Evolutionary conservation across 129 eudicot species (phyloP), one percentile per base, ranked within the genome.

Genomic region (Flaveria linearis): DNA sequence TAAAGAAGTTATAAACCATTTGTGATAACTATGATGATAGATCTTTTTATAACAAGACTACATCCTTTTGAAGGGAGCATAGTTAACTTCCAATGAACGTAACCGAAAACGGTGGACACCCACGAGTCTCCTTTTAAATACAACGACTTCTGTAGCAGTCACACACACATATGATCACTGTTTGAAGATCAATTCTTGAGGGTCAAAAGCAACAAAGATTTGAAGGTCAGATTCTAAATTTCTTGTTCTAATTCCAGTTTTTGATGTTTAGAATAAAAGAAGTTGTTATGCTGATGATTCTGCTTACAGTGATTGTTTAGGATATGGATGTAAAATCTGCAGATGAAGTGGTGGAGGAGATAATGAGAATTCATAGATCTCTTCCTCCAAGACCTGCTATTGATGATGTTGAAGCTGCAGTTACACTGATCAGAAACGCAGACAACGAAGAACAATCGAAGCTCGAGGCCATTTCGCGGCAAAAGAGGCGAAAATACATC

Each of bases 401-500:
- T 22, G 97, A 93, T 18, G 97, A 93, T 18, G 85, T 93, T 22
- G 96, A 88, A 69, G 97, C 97, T 0, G 98, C 98, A 0, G 68
- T 68, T 8, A 82, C 74, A 46, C 81, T 93, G 18, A 87, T 93
- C 33, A 78, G 76, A 41, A 93, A 89, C 74, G 85, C 88, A 9
- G 98, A 93, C 41, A 82, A 63, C 36, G 97, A 93, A 57, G 88
- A 88, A 52, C 86, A 83, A 41, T n/a, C 80, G n/a, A 84, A 82
- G 55, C 50, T 90, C 8, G 96, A 93, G 9, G 80, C 61, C 51
- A 84, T 90, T 78, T 49, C 71, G 14, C 81, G 47, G 72, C 92
- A 83, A 74, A 80, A 66, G 36, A 90, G 66, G 81, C 78, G 77
- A 25, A 77, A 70, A 70, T 76, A 81, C 22, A 88, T 90, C 15